These are phyloP conservation scores for Calonectria naviculata DNA, from an alignment of 2,329 filamentous ascomycete species.

Conservation along the genomic window DNA sequence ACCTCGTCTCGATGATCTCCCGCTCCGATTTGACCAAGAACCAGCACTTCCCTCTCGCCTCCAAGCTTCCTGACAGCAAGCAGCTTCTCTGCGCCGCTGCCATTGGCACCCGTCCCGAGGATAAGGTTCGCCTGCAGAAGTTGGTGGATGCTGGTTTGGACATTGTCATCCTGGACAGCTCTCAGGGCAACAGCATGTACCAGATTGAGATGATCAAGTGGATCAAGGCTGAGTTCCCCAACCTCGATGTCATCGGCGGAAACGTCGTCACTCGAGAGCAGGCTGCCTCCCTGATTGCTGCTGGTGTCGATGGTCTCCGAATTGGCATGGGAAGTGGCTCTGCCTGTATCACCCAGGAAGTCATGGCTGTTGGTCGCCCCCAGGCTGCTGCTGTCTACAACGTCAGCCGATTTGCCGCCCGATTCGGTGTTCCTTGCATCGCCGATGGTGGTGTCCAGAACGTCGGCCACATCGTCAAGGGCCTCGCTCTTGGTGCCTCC, in stretches of 20 bases:
- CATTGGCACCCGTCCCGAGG: slow-evolving; percentile 93
- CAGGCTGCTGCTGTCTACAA: slow-evolving; percentile 94
- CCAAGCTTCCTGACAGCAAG: slow-evolving; percentile 96
- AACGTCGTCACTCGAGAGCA: slow-evolving; percentile 99
- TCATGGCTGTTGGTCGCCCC: slow-evolving; percentile 98
- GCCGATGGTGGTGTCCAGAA: slow-evolving; percentile 99
- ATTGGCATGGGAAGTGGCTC: slow-evolving; percentile 99
- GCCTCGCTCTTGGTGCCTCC: slow-evolving; percentile 90
- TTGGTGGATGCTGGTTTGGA: slow-evolving; percentile 96
- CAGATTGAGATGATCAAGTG: slow-evolving; percentile 99
- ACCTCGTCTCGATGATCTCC: slow-evolving; percentile 91
- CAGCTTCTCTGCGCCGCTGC: slow-evolving; percentile 96
- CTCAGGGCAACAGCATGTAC: slow-evolving; percentile 98
- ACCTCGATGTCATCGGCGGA: slow-evolving; percentile 94
- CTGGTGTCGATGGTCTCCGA: slow-evolving; percentile 94
- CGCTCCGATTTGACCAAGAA: slow-evolving; percentile 99
- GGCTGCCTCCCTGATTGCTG: slow-evolving; percentile 90
- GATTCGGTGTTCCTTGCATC: slow-evolving; percentile 97
- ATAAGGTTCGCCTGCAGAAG: slow-evolving; percentile 86
- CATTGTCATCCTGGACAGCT: slow-evolving; percentile 94
- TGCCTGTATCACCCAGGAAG: slow-evolving; percentile 98
- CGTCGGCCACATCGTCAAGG: slow-evolving; percentile 99
- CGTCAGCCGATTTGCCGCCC: slow-evolving; percentile 88
- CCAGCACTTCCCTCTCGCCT: slow-evolving; percentile 94
- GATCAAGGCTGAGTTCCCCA: slow-evolving; percentile 87